phyloP scores from a whole-genome alignment of 202 grass and related monocot genomes.

The Schoenoplectus tabernaemontani region DNA sequence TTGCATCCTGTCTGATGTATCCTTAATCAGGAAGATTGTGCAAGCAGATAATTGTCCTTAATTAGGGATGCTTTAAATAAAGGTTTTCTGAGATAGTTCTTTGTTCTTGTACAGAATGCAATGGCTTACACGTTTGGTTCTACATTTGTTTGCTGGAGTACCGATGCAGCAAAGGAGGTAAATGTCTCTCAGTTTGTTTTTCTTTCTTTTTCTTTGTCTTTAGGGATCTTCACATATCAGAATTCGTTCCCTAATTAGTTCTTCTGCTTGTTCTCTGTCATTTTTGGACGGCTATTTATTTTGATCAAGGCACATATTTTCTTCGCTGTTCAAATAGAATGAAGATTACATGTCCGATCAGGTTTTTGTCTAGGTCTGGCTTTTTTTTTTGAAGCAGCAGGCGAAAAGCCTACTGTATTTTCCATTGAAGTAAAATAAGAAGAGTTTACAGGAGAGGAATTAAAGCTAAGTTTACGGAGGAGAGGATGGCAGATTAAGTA shows the following conservation, averaged over 20 bases:
- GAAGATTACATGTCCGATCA: background rate
- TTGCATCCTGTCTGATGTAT: background rate
- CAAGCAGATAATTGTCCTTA: background rate
- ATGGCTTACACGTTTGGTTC: conserved; percentile 77
- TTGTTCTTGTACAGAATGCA: conserved; percentile 61
- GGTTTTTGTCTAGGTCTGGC: background rate
- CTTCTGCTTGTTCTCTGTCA: background rate
- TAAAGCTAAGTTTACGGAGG: too few species aligned
- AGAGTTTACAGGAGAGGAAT: too few species aligned
- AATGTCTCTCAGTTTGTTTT: background rate
- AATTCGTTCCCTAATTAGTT: background rate
- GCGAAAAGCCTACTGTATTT: too few species aligned
- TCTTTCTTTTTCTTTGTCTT: background rate
- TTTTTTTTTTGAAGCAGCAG: background rate
- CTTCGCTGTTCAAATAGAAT: background rate
- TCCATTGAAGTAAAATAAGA: too few species aligned
- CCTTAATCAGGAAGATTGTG: background rate
- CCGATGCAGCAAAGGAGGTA: conserved; percentile 86
- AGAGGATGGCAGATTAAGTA: too few species aligned
- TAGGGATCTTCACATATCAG: background rate
- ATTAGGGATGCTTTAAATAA: background rate
- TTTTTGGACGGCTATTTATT: background rate
- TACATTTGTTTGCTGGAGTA: conserved; percentile 83
- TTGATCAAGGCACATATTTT: background rate
- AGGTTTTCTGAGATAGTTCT: background rate